Conservation (phyloP, 2,329 filamentous ascomycete species). For the Pseudocercospora pini-densiflorae region DNA sequence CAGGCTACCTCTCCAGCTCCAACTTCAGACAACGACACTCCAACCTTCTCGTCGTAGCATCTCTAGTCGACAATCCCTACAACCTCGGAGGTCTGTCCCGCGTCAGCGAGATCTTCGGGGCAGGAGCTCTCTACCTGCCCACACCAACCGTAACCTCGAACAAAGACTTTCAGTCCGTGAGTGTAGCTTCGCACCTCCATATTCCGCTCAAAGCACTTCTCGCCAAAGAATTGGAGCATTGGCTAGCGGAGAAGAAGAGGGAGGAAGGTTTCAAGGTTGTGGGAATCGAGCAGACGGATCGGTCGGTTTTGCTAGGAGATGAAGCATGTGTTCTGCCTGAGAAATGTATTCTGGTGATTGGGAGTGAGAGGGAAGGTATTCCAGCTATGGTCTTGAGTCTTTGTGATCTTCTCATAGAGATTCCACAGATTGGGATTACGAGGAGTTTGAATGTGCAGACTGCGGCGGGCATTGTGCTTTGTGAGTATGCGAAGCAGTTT, state of each 20-base stretch:
- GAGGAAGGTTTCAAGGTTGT: slow-evolving; percentile 56
- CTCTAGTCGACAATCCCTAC: slow-evolving; percentile 55
- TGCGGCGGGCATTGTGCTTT: slow-evolving; percentile 56
- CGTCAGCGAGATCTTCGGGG: slow-evolving; percentile 57
- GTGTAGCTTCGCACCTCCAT: slow-evolving; percentile 56
- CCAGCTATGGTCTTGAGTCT: slow-evolving; percentile 53
- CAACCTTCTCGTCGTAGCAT: slow-evolving; percentile 54
- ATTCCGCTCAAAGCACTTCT: slow-evolving; percentile 48
- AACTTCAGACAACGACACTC: slow-evolving; percentile 31
- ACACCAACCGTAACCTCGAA: slow-evolving; percentile 47
- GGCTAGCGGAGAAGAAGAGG: slow-evolving; percentile 49
- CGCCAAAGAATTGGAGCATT: slow-evolving; percentile 36
- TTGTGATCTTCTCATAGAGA: slow-evolving; percentile 58
- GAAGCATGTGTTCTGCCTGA: slow-evolving; percentile 38
- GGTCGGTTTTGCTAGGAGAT: slow-evolving; percentile 50
- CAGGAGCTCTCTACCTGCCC: slow-evolving; percentile 50
- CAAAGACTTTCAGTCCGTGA: slow-evolving; percentile 56
- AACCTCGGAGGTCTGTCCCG: slow-evolving; percentile 57
- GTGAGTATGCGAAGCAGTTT: slow-evolving; percentile 49
- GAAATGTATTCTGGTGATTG: slow-evolving; percentile 50
- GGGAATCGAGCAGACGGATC: slow-evolving; percentile 60
- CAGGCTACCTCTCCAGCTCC: slow-evolving; percentile 47
- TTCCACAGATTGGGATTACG: slow-evolving; percentile 56
- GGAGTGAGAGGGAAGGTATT: slow-evolving; percentile 58
- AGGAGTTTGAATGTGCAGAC: slow-evolving; percentile 62